phyloP scores from a whole-genome alignment of 2,329 filamentous ascomycete species.

The Aspergillus aculeatus region DNA sequence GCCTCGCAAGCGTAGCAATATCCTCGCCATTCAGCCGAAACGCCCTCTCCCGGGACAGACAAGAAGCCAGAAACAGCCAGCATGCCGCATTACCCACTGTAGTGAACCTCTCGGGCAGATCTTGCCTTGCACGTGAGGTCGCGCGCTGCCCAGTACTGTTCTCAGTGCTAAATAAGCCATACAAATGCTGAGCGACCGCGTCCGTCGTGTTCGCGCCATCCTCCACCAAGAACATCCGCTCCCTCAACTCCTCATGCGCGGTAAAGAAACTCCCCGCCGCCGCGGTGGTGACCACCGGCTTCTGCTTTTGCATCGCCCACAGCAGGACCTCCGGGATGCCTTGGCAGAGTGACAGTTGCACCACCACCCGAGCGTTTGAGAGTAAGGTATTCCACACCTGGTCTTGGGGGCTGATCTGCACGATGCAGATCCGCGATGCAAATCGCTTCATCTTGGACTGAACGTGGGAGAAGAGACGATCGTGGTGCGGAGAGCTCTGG shows the following conservation, averaged over 20 bases:
- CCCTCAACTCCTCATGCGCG: constrained; percentile 53
- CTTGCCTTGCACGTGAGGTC: constrained; percentile 41
- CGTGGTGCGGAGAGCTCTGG: constrained; percentile 67
- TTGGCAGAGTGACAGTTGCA: constrained; percentile 6
- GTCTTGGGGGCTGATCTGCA: constrained; percentile 9
- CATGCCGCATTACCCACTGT: constrained; percentile 72
- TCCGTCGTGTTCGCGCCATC: constrained; percentile 61
- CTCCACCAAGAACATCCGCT: constrained; percentile 67
- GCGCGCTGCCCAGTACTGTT: constrained; percentile 58
- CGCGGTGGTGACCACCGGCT: background rate
- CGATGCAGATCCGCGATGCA: background rate
- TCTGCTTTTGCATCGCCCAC: constrained; percentile 1
- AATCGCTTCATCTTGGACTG: background rate
- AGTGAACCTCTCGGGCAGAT: constrained; percentile 63
- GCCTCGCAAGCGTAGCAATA: constrained; percentile 66
- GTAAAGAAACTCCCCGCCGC: constrained; percentile 72
- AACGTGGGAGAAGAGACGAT: constrained; percentile 31
- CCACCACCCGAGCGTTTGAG: constrained; percentile 5
- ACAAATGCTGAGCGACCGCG: constrained; percentile 63
- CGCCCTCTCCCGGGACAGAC: constrained; percentile 56
- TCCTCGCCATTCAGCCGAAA: constrained; percentile 60
- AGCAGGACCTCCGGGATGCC: constrained; percentile 10
- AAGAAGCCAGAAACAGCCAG: constrained; percentile 71
- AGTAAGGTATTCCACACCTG: constrained; percentile 13
- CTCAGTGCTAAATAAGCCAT: constrained; percentile 60